Evolutionary conservation across 1,284 basidiomycete genomes (phyloP).

Genomic region (Leccinum subfulvum): DNA sequence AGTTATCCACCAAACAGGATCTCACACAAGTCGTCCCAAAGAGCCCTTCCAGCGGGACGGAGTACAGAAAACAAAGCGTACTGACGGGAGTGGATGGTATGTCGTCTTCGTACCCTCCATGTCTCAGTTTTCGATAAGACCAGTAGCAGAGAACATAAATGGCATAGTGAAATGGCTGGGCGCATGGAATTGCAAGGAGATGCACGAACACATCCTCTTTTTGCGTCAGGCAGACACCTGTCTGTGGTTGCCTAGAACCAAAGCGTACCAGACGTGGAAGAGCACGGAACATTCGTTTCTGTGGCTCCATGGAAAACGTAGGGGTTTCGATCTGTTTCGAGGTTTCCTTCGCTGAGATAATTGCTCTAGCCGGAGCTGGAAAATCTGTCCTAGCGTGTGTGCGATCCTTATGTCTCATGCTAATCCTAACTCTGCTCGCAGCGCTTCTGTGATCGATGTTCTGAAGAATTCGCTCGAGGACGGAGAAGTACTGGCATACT

Average conservation of each 20-base stretch:
- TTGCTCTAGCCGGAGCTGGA: constrained; percentile 10
- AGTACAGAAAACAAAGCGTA: background rate
- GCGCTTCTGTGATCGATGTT: constrained; percentile 15
- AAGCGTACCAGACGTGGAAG: constrained; percentile 13
- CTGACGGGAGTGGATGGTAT: background rate
- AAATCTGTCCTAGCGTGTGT: constrained; percentile 25
- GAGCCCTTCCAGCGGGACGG: background rate
- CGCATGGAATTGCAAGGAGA: constrained; percentile 6
- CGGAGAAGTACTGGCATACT: constrained; percentile 1
- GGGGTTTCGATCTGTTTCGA: background rate
- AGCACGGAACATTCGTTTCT: constrained; percentile 8
- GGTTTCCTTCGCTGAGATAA: background rate
- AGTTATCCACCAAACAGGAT: background rate
- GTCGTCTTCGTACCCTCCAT: background rate
- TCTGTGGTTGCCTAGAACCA: constrained; percentile 9
- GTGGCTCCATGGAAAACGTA: constrained; percentile 21
- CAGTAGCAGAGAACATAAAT: background rate
- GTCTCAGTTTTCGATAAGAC: background rate
- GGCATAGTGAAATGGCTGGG: constrained; percentile 1
- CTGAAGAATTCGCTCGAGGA: background rate
- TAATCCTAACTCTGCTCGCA: background rate
- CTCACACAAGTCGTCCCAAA: too few relatives aligned
- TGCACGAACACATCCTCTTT: background rate
- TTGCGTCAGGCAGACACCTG: constrained; percentile 17
- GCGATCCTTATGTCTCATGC: background rate